These are phyloP conservation scores for Puccinia brachypodii DNA, from an alignment of 1,284 basidiomycete species.

Conservation along the genomic window DNA sequence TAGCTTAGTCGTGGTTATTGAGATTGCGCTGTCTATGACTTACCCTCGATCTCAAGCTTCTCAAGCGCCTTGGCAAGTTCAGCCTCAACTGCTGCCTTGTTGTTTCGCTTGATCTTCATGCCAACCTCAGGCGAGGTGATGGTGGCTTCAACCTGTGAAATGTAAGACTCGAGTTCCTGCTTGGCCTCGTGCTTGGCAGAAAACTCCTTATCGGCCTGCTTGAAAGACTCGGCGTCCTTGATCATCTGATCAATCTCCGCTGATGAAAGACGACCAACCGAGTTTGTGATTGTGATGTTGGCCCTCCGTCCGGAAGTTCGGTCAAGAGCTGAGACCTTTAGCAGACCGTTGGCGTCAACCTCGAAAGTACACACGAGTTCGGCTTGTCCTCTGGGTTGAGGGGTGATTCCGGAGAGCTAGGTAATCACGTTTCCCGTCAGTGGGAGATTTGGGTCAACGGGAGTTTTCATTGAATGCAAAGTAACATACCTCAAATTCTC, in stretches of 20 bases:
- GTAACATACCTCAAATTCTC: constrained; percentile 76
- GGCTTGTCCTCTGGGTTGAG: constrained; percentile 92
- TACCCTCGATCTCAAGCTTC: constrained; percentile 83
- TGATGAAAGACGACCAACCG: constrained; percentile 88
- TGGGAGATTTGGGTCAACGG: not conserved
- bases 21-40: not conserved
- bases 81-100: constrained; percentile 85
- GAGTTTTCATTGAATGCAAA: not conserved
- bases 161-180: constrained; percentile 90
- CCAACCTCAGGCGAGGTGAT: constrained; percentile 91
- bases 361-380: constrained; percentile 91
- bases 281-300: constrained; percentile 88
- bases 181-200: constrained; percentile 93
- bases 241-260: constrained; percentile 98
- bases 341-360: constrained; percentile 92
- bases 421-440: not conserved
- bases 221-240: constrained; percentile 94
- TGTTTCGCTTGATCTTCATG: constrained; percentile 94
- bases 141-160: constrained; percentile 88
- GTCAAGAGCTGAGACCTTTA: constrained; percentile 93
- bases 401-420: constrained; percentile 83
- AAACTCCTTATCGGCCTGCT: constrained; percentile 94
- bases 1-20: not conserved
- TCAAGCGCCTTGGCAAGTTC: constrained; percentile 94
- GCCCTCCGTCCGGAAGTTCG: constrained; percentile 93